Evolutionary conservation across 148 eudicot species (phyloP).

Genomic region (Polygonum aviculare): DNA sequence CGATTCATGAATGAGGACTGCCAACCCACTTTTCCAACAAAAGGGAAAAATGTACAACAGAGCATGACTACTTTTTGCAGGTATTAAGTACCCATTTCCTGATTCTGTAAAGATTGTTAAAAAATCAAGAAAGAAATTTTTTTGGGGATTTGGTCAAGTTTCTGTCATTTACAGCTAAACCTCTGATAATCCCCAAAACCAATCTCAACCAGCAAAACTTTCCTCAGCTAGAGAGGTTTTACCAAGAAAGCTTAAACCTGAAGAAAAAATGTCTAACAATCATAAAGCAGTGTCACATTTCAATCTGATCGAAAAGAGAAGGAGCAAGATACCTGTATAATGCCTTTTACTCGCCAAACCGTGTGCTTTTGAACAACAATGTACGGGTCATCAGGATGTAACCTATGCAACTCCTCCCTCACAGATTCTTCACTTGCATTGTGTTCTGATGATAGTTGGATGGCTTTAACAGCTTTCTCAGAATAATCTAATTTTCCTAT

Average conservation of each 20-base stretch:
- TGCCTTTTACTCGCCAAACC: constrained; percentile 93
- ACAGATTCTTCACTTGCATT: constrained; percentile 61
- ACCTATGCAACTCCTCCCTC: constrained; percentile 48
- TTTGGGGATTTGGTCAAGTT: not conserved
- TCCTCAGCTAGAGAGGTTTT: not conserved
- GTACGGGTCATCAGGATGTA: constrained; percentile 70
- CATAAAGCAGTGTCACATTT: not conserved
- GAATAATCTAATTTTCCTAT: constrained; percentile 44
- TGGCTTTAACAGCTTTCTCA: constrained; percentile 36
- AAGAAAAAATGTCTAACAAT: not conserved
- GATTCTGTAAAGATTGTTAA: too few species aligned
- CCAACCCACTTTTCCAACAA: not conserved
- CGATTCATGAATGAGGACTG: not conserved
- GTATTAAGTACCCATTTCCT: not conserved
- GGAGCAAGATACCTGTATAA: constrained; percentile 54
- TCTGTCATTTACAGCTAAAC: not conserved
- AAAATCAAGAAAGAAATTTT: too few species aligned
- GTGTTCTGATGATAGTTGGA: constrained; percentile 73
- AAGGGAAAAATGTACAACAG: too few species aligned
- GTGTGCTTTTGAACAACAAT: constrained; percentile 64
- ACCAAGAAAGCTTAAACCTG: not conserved
- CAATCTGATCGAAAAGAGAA: not conserved
- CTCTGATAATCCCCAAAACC: not conserved
- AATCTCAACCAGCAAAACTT: not conserved
- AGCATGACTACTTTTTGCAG: not conserved